Conservation (phyloP, 2,329 filamentous ascomycete genomes). For the Madurella fahalii region DNA sequence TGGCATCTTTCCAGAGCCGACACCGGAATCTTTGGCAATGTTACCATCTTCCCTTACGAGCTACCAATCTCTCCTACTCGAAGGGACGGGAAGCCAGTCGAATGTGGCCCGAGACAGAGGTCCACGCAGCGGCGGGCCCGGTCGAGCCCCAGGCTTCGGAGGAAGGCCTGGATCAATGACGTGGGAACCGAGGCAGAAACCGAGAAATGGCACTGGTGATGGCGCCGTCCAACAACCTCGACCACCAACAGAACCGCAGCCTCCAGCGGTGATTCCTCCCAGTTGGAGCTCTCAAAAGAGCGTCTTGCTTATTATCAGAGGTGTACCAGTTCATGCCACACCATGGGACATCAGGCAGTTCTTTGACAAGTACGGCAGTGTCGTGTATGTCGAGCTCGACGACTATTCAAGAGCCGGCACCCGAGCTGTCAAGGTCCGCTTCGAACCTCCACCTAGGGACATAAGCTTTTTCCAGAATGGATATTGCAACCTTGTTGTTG, state of each 20-base stretch:
- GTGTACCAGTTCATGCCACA: slow-evolving; percentile 35
- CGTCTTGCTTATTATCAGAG: slow-evolving; percentile 28
- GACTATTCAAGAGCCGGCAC: slow-evolving; percentile 39
- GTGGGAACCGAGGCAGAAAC: neutral
- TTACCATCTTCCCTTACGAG: too few relatives aligned
- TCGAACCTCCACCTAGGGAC: slow-evolving; percentile 51
- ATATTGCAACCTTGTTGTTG: slow-evolving; percentile 25
- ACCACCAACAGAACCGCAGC: neutral
- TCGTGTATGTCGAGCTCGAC: slow-evolving; percentile 55
- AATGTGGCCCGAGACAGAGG: too few relatives aligned
- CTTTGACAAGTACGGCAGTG: slow-evolving; percentile 49
- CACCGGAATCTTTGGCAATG: too few relatives aligned
- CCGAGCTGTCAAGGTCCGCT: slow-evolving; percentile 45
- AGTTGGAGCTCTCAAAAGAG: slow-evolving; percentile 14
- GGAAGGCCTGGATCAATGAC: neutral
- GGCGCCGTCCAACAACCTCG: neutral
- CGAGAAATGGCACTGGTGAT: neutral
- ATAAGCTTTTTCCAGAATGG: slow-evolving; percentile 46
- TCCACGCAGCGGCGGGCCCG: too few relatives aligned
- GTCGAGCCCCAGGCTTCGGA: neutral
- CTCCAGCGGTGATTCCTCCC: slow-evolving; percentile 4
- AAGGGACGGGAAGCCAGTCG: too few relatives aligned
- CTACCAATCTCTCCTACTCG: too few relatives aligned
- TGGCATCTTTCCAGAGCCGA: too few relatives aligned
- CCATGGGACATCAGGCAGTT: slow-evolving; percentile 46